Evolutionary conservation across 805 yeast genomes (phyloP), one percentile per base, ranked within the genome.

Genomic region (Wickerhamomyces chaumierensis): DNA sequence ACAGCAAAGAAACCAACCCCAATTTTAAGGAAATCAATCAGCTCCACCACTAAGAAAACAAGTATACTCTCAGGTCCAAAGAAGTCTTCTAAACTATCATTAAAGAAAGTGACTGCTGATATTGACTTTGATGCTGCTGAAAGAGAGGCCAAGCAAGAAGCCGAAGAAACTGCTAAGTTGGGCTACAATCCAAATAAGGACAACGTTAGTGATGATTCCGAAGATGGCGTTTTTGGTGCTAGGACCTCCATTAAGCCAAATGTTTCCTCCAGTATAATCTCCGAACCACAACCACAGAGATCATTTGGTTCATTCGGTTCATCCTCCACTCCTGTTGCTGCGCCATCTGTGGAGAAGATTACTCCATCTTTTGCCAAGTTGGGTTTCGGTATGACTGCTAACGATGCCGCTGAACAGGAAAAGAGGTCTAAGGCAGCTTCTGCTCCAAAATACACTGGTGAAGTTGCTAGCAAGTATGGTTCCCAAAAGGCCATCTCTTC

Each of bases 401-500:
- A 82, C 23, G 68, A 68, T 42, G 78, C 82, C 33, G 60, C 62
- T n/a, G 60, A 63, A 37, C 54, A 68, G 35, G 65, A 68, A 9
- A 58, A 66, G 43, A 51, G 63, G 45, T 61, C 58, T 31, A 62
- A 63, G 43, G 65, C 69, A 33, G 73, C 74, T 21, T 61, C 73
- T 31, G 78, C 74, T 34, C 74, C 72, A 39, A 68, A 69, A 48
- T 81, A 81, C 56, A 76, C 86, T 1, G 92, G 92, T 29, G 79
- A 78, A 47, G 82, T 82, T 23, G 76, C 74, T 31, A 68, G 66
- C 52, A 84, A 86, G 63, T 92, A 73, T 56, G 96, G 96, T 40
- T 66, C 65, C 32, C 96, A 88, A 58, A 90, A 85, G 70, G 95
- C 88, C 36, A 92, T 92, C 46, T 92, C 97, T 0, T 88, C 96